Evolutionary conservation across 495 filamentous ascomycete genomes (phyloP), one percentile per base, ranked within the genome.

Genomic region (Aspergillus olivimuriae): DNA sequence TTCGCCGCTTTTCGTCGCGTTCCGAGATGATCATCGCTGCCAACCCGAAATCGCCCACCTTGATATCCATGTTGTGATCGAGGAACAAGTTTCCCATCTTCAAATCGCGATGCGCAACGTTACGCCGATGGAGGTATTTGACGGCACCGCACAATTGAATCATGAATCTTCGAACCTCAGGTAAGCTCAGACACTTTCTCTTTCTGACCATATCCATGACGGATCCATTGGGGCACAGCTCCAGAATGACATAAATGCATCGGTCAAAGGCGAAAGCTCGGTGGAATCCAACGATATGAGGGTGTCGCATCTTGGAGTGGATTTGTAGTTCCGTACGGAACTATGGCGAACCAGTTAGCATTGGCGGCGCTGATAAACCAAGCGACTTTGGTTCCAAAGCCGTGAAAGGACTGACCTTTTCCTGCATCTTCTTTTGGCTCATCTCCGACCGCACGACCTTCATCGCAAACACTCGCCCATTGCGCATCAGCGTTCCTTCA

Each of bases 1-100:
- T 94, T 53, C 94, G 80, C 54, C 84, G 75, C 51, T 82, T 80
- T 65, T 86, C 84, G 47, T 95, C 89, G 57, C 81, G 87, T 43
- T 87, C 83, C 1, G 88, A 88, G 17, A 96, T 72, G 19, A 95
- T 75, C 53, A 97, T 70, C 2, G 94, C 94, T n/a, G 94, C 94
- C 33, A 99, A 70, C 3, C 94, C 94, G 66, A 97, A 99, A 59
- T 99, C 94, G 3, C 94, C 94, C 48, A 97, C 83, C 62, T 99
- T 97, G 44, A 95, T 78, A 55, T 97, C 95, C 94, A 99, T 96
- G 52, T 94, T 75, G 28, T 80, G 79, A 62, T 99, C 94, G 36
- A 99, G 74, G 51, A 99, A 99, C 50, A 99, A 79, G 55, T 99
- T 97, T 10, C 92, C 94, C 73, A 95, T 95, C 62, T 99, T 99